These are phyloP conservation scores for Quercus alba DNA, from an alignment of 306 rosid species.

Conservation along the genomic window DNA sequence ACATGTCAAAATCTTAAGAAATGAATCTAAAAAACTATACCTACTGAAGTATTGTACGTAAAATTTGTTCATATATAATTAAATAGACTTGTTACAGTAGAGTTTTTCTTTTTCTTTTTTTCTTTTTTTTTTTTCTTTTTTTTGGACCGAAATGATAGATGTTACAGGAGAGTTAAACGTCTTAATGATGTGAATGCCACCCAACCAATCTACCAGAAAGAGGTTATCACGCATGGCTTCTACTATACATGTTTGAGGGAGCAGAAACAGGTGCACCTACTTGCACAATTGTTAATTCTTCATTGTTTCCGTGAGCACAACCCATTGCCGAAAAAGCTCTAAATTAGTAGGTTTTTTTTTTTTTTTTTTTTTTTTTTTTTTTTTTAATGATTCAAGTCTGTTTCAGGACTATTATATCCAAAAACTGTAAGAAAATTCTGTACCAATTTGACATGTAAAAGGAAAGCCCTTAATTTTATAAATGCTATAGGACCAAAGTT, in stretches of 20 bases:
- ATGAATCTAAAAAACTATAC: rapidly evolving
- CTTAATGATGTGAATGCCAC: background rate
- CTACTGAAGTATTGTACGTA: no score
- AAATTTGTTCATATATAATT: no score
- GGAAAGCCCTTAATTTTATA: background rate
- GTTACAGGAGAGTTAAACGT: no score
- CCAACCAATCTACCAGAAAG: background rate
- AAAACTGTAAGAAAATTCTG: background rate
- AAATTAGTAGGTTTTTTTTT: background rate
- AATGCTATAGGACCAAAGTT: background rate
- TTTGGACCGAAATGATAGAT: no score
- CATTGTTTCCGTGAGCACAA: background rate
- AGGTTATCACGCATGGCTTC: background rate
- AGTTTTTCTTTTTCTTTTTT: no score
- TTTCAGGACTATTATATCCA: background rate
- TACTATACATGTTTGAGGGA: background rate
- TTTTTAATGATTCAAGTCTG: background rate
- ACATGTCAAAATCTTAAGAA: no score
- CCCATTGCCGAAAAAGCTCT: no score
- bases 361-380: background rate
- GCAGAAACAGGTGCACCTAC: background rate
- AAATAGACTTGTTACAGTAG: no score
- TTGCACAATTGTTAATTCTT: background rate
- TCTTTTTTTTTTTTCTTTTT: no score
- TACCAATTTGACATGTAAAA: background rate